Evolutionary conservation across 176 grass and related monocot species (phyloP).

Genomic region (Carex pumila): DNA sequence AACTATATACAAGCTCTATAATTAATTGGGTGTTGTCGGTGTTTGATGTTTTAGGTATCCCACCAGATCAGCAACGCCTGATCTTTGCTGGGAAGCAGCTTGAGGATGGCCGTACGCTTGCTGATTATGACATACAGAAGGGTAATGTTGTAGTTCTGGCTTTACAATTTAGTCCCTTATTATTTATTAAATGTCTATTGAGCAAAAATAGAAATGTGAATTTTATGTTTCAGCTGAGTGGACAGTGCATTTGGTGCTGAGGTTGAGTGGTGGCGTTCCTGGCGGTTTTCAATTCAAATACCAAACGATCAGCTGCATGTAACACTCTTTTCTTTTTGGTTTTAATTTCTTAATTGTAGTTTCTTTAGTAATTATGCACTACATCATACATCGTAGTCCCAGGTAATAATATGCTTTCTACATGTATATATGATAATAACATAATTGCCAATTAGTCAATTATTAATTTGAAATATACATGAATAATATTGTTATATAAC

Average conservation of each 20-base stretch:
- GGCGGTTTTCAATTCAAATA: not conserved
- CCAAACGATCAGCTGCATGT: conserved; percentile 82
- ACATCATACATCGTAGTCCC: no score
- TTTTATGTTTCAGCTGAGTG: conserved; percentile 18
- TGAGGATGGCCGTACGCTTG: conserved; percentile 66
- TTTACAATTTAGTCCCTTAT: not conserved
- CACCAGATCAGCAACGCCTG: conserved; percentile 79
- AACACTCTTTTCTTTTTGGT: not conserved
- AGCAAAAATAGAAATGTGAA: not conserved
- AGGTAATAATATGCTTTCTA: no score
- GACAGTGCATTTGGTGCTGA: conserved; percentile 61
- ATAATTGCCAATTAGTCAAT: no score
- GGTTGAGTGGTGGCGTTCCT: conserved; percentile 30
- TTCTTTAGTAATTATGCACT: not conserved
- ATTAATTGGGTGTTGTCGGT: no score
- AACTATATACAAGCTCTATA: no score
- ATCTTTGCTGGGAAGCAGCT: conserved; percentile 89
- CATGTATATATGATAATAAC: no score
- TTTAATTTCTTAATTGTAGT: not conserved
- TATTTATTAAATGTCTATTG: not conserved
- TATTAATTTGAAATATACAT: no score
- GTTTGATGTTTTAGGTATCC: conserved; percentile 38
- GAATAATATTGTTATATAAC: no score
- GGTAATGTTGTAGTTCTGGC: not conserved
- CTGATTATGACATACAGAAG: conserved; percentile 92